Percentiles rank a stretch among this genome's conserved stretches.
These are phyloP conservation scores for Candida labiduridarum DNA, from an alignment of 1,139 yeast species.

Conservation along the genomic window DNA sequence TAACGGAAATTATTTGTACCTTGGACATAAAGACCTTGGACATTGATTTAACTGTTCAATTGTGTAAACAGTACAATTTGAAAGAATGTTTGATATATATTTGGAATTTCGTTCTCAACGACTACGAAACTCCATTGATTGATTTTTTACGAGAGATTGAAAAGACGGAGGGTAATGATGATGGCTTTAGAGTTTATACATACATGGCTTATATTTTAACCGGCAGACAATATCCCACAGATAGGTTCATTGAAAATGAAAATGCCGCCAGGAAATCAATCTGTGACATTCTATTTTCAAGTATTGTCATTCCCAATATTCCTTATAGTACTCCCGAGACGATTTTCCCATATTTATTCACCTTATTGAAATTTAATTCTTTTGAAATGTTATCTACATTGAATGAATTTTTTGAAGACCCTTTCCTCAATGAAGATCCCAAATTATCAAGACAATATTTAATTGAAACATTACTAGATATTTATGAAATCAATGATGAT, in stretches of 20 bases:
- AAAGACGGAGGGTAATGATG: constrained; percentile 9
- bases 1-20: constrained; percentile 68
- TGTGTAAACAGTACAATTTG: constrained; percentile 58
- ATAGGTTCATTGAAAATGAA: constrained; percentile 39
- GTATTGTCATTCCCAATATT: constrained; percentile 11
- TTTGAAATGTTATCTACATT: constrained; percentile 63
- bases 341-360: constrained; percentile 61
- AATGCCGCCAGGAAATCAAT: constrained; percentile 47
- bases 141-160: constrained; percentile 52
- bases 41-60: constrained; percentile 64
- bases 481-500: constrained; percentile 36
- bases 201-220: constrained; percentile 72
- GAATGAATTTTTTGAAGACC: constrained; percentile 80
- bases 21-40: constrained; percentile 70
- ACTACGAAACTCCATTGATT: constrained; percentile 66
- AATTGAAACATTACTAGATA: constrained; percentile 64
- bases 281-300: constrained; percentile 54
- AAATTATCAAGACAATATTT: constrained; percentile 62
- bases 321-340: constrained; percentile 28
- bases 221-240: constrained; percentile 80
- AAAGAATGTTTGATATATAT: constrained; percentile 66
- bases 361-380: constrained; percentile 53
- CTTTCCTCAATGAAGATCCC: constrained; percentile 52
- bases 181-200: constrained; percentile 47
- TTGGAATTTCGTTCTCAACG: constrained; percentile 66